These are phyloP conservation scores for Fusarium caatingaense DNA, from an alignment of 2,329 filamentous ascomycete species.

Conservation along the genomic window DNA sequence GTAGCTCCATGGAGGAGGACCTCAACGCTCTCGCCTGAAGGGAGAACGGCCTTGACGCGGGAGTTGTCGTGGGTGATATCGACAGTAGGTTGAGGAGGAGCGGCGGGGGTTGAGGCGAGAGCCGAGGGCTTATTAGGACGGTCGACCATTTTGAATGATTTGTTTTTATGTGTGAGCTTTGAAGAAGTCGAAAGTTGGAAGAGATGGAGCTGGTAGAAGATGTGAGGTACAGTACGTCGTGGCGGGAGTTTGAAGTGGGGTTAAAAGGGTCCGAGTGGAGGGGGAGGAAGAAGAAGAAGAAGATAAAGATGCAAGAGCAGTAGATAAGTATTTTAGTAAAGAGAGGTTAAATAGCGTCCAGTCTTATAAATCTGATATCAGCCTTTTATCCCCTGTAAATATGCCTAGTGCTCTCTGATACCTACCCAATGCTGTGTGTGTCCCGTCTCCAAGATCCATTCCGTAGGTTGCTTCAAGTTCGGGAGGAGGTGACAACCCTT, in stretches of 20 bases:
- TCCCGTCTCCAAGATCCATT: constrained; percentile 1
- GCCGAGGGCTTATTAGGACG: constrained; percentile 85
- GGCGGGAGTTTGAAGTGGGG: constrained; percentile 35
- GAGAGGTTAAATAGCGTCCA: constrained; percentile 1
- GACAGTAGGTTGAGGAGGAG: constrained; percentile 81
- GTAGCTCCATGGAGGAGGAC: constrained; percentile 93
- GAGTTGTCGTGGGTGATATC: constrained; percentile 77
- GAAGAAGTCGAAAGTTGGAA: constrained; percentile 3
- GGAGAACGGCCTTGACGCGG: constrained; percentile 81
- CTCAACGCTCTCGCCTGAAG: constrained; percentile 86
- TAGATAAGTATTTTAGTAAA: not conserved
- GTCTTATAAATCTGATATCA: not conserved
- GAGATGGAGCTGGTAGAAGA: constrained; percentile 20
- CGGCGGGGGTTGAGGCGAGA: constrained; percentile 77
- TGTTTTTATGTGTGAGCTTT: not conserved
- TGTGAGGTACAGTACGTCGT: constrained; percentile 20
- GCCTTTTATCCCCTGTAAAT: constrained; percentile 3
- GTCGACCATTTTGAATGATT: constrained; percentile 72
- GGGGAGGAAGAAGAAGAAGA: constrained; percentile 7
- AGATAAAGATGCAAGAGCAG: constrained; percentile 8
- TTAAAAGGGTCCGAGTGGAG: constrained; percentile 36
- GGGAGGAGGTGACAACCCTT: constrained; percentile 24
- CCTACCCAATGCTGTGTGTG: constrained; percentile 5
- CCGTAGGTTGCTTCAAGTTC: constrained; percentile 24
- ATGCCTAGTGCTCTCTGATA: not conserved